Evolutionary conservation across 73 alveolate species (phyloP).

Genomic region (Paramecium pentaurelia): DNA sequence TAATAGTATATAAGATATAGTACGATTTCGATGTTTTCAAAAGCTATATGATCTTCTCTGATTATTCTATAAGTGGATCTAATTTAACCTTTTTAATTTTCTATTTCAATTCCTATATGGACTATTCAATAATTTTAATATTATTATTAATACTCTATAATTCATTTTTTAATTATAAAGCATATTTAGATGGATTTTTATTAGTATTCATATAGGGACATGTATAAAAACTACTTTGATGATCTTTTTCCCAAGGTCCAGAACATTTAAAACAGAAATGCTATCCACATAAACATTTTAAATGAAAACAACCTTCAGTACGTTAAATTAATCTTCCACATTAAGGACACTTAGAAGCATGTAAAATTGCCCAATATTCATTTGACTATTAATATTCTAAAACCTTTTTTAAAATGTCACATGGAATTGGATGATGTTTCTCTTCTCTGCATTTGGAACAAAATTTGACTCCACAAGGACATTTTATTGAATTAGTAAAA

Average conservation of each 20-base stretch:
- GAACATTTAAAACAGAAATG: background rate
- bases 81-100: background rate
- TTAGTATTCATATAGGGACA: background rate
- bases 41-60: background rate
- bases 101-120: background rate
- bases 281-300: background rate
- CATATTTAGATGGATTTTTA: background rate
- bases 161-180: background rate
- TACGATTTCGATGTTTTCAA: background rate
- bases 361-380: background rate
- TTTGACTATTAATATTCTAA: background rate
- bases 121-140: background rate
- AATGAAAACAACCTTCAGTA: background rate
- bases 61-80: background rate
- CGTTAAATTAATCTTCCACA: background rate
- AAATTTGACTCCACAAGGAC: background rate
- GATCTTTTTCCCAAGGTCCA: background rate
- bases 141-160: background rate
- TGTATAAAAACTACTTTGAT: background rate
- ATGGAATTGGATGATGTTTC: background rate
- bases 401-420: background rate
- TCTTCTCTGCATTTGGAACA: constrained; percentile 8
- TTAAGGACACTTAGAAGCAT: background rate
- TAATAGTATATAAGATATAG: background rate
- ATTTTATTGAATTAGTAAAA: background rate